Evolutionary conservation across 805 yeast genomes (phyloP).

Genomic region (Ogataea populi-albae): DNA sequence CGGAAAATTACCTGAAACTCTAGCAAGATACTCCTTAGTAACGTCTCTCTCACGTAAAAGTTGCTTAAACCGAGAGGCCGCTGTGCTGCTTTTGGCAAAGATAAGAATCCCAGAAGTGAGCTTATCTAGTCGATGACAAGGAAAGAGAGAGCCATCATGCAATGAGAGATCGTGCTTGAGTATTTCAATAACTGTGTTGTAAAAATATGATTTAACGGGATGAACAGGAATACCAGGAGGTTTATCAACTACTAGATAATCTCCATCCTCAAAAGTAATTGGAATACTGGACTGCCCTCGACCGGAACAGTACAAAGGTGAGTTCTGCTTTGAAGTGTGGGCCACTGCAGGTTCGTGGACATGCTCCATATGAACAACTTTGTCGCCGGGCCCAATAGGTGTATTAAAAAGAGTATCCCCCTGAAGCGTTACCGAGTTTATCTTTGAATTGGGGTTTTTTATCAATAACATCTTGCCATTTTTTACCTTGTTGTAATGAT

Average conservation of each 20-base stretch:
- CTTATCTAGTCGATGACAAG: constrained; percentile 51
- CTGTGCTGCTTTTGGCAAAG: constrained; percentile 35
- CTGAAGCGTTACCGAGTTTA: constrained; percentile 26
- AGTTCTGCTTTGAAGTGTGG: constrained; percentile 2
- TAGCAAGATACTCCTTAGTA: constrained; percentile 41
- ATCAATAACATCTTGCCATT: constrained; percentile 21
- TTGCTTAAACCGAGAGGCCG: constrained; percentile 28
- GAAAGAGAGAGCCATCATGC: constrained; percentile 13
- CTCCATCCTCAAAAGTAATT: constrained; percentile 34
- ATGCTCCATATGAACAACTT: constrained; percentile 13
- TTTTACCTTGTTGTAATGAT: constrained; percentile 7
- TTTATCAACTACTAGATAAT: constrained; percentile 43
- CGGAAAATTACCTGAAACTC: constrained; percentile 41
- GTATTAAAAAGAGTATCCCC: constrained; percentile 24
- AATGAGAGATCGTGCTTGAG: constrained; percentile 35
- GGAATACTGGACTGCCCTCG: constrained; percentile 2
- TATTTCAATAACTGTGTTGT: constrained; percentile 45
- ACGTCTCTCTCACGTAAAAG: constrained; percentile 26
- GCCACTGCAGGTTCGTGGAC: constrained; percentile 17
- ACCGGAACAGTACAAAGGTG: constrained; percentile 1
- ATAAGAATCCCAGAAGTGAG: constrained; percentile 50
- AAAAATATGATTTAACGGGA: constrained; percentile 43
- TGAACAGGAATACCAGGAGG: constrained; percentile 54
- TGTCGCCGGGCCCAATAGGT: constrained; percentile 13
- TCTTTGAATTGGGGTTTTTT: constrained; percentile 23